Base-by-base conservation (phyloP, 345 rosid genomes). In the Barbarea vulgaris region DNA sequence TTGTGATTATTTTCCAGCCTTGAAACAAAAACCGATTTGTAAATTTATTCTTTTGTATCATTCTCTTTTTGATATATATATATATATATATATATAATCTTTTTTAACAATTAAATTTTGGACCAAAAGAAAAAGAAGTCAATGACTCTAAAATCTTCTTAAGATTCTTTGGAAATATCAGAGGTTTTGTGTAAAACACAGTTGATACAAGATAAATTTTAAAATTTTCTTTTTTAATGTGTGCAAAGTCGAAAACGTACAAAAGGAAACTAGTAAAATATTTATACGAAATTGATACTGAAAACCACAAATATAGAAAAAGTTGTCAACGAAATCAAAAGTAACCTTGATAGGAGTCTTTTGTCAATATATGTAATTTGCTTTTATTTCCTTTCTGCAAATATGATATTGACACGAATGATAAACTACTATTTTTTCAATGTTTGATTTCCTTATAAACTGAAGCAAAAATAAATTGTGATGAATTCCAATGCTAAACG, bases 1-100 rank as follows among this genome's bases (percentile, higher is more conserved):
- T 89, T 76, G 91, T 88, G 34, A 84, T 86, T 5, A 77, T 86
- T 39, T 89, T 84, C 74, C 81, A 69, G 61, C 60, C 83, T 14
- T 80, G 84, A 78, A 48, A 70, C 59, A 62, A 59, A 22, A 30
- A 10, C 5, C 10, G 1, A 17, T 7, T 3, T 22, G 22, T 34
- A 63, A n/a, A 6, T 31, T 1, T 25, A 46, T 64, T 64, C 18
- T n/a, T 53, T 61, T 50, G 24, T 17, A 7, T 69, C 6, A 14
- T 18, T 41, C 24, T 36, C 10, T n/a, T 33, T 31, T 48, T 48
- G 54, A 19, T 3, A 5, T 18, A 48, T 48, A 10, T 25, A 19
- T 3, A 5, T 18, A 48, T 48, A 10, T 25, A 48, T 19, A 14
- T 42, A 19, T 50, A 50, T n/a, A 50, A 9, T 22, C 13, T 0